Evolutionary conservation across 1,139 yeast genomes (phyloP), one percentile per base, ranked within the genome.

Genomic region (Suhomyces bokatorum): DNA sequence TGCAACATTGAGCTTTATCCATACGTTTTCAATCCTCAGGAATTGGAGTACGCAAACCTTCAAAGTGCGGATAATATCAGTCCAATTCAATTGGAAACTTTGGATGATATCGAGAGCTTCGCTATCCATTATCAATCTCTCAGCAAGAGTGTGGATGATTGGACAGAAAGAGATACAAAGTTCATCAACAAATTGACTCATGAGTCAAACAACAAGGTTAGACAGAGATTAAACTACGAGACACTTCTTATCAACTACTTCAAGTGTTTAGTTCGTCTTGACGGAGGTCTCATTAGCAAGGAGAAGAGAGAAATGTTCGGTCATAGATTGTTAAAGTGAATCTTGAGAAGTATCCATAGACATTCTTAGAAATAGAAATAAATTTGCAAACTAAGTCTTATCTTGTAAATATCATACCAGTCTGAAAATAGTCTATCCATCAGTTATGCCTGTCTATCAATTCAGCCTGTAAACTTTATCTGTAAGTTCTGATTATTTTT

Each of bases 1-100:
- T 53, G 78, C 34, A 79, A 74, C 35, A 60, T 64, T 31, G 73
- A 69, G 12, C 66, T 77, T 37, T 80, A 80, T 55, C 82, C 84
- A 0, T 78, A 69, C 54, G 77, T 80, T 2, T 79, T 79, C 58
- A 73, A 71, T 48, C 75, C 78, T 3, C 67, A 72, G 14, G 80
- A 77, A 48, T 52, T 67, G 15, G 71, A 66, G 20, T 53, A 55
- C 37, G 56, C 58, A 14, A 50, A 50, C 29, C 36, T 48, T 27
- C 54, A 46, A 31, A 50, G 44, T 34, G 33, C 32, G 3, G 44
- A 46, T 13, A 44, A 52, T 31, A 42, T 43, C 13, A 54, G 62
- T 38, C 71, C 73, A 5, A 72, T 73, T 15, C 73, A 71, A 32
- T 56, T 75, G 32, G 77, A 73, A 40, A 66, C 69, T 3, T 53